Conservation (phyloP, 2,329 filamentous ascomycete species). For the Fusarium stilboides region DNA sequence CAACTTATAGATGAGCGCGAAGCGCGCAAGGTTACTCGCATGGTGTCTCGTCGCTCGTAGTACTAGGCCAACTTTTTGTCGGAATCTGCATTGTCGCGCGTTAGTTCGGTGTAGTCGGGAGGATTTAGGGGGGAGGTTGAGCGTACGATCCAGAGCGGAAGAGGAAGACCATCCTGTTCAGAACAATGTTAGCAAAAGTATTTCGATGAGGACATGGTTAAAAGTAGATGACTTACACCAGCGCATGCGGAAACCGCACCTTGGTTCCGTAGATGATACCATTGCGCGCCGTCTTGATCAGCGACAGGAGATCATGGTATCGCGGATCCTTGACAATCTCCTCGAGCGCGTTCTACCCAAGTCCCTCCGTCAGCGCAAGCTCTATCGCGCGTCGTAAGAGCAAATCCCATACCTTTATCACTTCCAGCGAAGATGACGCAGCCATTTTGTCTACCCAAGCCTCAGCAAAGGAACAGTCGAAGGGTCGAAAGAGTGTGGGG, state of each 20-base stretch:
- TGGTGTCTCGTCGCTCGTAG: conserved; percentile 91
- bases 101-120: conserved; percentile 36
- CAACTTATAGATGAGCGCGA: conserved; percentile 91
- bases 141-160: conserved; percentile 91
- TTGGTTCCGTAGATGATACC: conserved; percentile 97
- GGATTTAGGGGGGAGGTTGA: conserved; percentile 16
- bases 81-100: conserved; percentile 63
- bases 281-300: conserved; percentile 96
- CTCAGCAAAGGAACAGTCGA: conserved; percentile 43
- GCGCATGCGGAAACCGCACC: conserved; percentile 96
- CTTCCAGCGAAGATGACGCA: conserved; percentile 49
- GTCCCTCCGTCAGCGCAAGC: conserved; percentile 26
- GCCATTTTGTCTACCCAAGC: conserved; percentile 47
- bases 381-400: neutral
- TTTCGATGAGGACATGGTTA: neutral
- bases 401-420: conserved; percentile 47
- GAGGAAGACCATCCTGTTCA: conserved; percentile 88
- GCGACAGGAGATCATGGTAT: conserved; percentile 86
- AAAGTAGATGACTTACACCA: conserved; percentile 72
- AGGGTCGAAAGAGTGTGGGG: conserved; percentile 22
- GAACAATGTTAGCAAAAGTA: conserved; percentile 36
- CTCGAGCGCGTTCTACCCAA: conserved; percentile 76
- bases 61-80: conserved; percentile 83
- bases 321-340: conserved; percentile 84
- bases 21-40: conserved; percentile 91